Base-by-base conservation (phyloP, 768 basidiomycete species). In the Termitomyces sp. region DNA sequence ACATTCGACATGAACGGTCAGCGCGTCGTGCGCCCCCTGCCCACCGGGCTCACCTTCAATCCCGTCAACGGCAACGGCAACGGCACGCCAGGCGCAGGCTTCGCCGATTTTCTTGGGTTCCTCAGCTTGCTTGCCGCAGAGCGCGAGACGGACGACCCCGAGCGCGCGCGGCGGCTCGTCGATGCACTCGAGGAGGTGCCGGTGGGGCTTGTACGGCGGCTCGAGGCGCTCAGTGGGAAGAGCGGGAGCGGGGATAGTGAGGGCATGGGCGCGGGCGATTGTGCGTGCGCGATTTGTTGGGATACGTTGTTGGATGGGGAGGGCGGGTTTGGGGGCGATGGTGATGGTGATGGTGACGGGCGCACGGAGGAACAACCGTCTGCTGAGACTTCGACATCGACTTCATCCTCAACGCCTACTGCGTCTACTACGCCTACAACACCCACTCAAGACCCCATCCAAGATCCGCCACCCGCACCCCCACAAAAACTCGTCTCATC, bases 261-360 rank as follows among this genome's bases (percentile, higher is more conserved):
- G 3, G 65, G 65, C 4, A 66, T 56, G 9, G 63, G 64, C 7
- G 73, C 64, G 21, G 69, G 75, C 0, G 79, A 78, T 59, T 69
- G 72, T 10, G 77, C 82, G 14, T 91, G 89, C 65, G 87, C 89
- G 2, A 82, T 91, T 44, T 92, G 89, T 66, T 90, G 87, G 87
- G 89, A 91, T 62, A 74, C 73, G 32, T 64, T 90, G 19, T 68
- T 91, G 53, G 77, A 81, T 62, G 62, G 75, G 64, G 75, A 80
- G 57, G 67, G 81, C 61, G 64, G 64, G n/a, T 58, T 61, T 19
- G 45, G 67, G 64, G 56, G 55, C 57, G 27, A 66, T 34, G 58
- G 56, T 17, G 60, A 46, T 63, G 53, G 53, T 58, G 25, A 65
- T 29, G 59, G 58, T 16, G 59, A 48, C 7, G 29, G 29, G 3